Base-by-base conservation (phyloP, 1,284 basidiomycete genomes). In the Trichosporon faecale region DNA sequence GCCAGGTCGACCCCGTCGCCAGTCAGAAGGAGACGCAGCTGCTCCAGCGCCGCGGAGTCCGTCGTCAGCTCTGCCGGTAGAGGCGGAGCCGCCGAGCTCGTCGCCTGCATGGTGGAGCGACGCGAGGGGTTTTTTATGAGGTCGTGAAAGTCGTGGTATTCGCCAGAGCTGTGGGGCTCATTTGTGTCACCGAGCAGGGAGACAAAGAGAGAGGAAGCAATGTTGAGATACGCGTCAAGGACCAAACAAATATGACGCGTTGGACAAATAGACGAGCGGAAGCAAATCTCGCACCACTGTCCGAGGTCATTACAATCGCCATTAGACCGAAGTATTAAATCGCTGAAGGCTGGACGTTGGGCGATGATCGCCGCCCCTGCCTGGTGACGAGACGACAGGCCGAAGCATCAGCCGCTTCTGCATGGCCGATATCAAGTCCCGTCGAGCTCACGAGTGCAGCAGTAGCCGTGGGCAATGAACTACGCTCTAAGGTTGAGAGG, bases 221-320 rank as follows among this genome's bases (percentile, higher is more conserved):
- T 52, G 49, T 11, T 23, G 21, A 52, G 11, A 52, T 52, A 23
- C 49, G 23, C 49, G 49, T 52, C 49, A 21, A 37, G 49, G 49
- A 52, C 49, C 49, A 52, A 52, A 52, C 49, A 52, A 52, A 52
- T 52, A 52, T 52, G 49, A 52, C 49, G 49, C 49, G 49, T 25
- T 52, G 21, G 49, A 2, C 3, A 4, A 52, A 52, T 52, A 25
- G 7, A 23, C 8, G 11, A 25, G 49, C 49, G 49, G 49, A 52
- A 12, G 49, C 49, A 52, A 52, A 23, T 44, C 40, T 18, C 40
- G 40, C 16, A 7, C 3, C 40, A 3, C 16, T 44, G 40, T 14
- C 3, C 12, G 40, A 14, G 40, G 33, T 9, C 33, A 9, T 9
- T 5, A 4, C 9, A 33, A 33, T 33, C 33, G 33, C 9, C n/a